Base-by-base conservation (phyloP, 108 stramenopile genomes). In the Mediolabrus comicus region DNA sequence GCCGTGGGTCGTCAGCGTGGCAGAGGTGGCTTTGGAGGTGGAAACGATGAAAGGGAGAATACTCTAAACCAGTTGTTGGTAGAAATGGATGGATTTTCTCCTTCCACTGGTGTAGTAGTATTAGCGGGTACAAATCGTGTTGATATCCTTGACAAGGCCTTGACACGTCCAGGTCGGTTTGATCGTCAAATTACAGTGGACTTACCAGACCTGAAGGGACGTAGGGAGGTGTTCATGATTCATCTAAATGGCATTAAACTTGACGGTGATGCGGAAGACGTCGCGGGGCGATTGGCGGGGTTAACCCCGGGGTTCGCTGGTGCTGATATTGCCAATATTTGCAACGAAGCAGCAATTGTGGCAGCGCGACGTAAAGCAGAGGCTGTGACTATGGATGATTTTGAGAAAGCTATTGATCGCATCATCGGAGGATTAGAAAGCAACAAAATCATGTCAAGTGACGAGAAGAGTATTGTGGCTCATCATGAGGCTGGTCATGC, bases 401-500 rank as follows among this genome's bases (percentile, higher is more conserved):
- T 99, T 70, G 97, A 99, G 75, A 88, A 84, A 54, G 97, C 96
- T 7, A 87, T 84, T 7, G 98, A 98, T 65, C 87, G 98, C 49
- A 87, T 99, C 59, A 92, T 99, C 64, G 97, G 95, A 19, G 98
- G 98, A n/a, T 77, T 99, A 69, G 97, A 97, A 69, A 84, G 87
- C 55, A 89, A 95, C 71, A 92, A 95, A 71, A 90, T 98, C 60
- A 97, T 98, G 90, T 84, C 89, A 41, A 65, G 77, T 16, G 88
- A 95, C 36, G 96, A 98, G 79, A 84, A 84, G 62, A 61, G 75
- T 16, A 95, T 97, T 36, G 97, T 98, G 27, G 98, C 98, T 2
- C 89, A 97, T 81, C 98, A 98, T 73, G 98, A 98, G 84, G 97
- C 98, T 10, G 98, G 98, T n/a, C 97, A 98, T 67, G 95, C 97